phyloP scores from a whole-genome alignment of 305 asterid genomes.

The Caryopteris hybrid region DNA sequence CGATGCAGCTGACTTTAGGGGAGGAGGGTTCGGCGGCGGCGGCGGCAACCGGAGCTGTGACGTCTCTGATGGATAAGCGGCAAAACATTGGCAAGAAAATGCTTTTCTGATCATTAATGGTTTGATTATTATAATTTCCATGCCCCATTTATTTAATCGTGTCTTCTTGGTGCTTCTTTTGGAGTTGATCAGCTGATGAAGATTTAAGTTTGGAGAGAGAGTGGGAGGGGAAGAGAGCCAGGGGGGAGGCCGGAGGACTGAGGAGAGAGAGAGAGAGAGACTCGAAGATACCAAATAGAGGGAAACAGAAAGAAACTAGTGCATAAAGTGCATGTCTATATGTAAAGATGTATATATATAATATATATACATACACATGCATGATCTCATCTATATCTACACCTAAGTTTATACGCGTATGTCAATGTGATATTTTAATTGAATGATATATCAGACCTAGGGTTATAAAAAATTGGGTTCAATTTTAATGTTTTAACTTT shows the following conservation, averaged over 20 bases:
- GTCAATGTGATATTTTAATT: no score
- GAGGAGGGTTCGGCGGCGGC: constrained; percentile 41
- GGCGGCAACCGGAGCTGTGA: constrained; percentile 16
- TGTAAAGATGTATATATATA: neutral
- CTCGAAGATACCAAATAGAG: neutral
- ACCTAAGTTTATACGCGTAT: no score
- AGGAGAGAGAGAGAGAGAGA: neutral
- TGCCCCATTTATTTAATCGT: constrained; percentile 14
- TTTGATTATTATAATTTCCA: constrained; percentile 17
- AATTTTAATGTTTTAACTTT: no score
- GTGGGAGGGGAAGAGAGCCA: neutral
- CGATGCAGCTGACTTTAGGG: constrained; percentile 54
- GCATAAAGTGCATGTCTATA: neutral
- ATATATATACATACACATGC: constrained; percentile 4
- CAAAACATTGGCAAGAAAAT: constrained; percentile 45
- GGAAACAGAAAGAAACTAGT: neutral
- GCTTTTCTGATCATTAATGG: constrained; percentile 25
- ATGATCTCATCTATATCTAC: neutral
- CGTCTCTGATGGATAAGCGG: constrained; percentile 43
- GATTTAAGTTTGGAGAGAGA: neutral
- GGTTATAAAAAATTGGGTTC: no score
- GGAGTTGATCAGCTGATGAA: neutral
- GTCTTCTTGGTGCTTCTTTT: neutral
- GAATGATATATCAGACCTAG: no score
- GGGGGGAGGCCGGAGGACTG: neutral